A percentile compares a stretch with the other conserved stretches of the same genome.
Evolutionary conservation across 164 flowering plant species (phyloP).

Genomic region (Sextonia rubra): DNA sequence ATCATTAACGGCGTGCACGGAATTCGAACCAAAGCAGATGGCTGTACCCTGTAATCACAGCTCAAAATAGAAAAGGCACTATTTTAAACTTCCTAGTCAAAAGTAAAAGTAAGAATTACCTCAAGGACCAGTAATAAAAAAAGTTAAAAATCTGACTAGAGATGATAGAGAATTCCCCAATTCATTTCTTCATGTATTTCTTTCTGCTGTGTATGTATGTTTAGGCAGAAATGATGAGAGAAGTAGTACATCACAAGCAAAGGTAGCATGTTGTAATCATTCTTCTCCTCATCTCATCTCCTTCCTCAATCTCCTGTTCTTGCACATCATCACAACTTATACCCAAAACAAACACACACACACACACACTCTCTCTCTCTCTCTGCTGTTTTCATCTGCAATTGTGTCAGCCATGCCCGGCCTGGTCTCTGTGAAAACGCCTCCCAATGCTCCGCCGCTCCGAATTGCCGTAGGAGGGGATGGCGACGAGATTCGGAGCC

Average conservation of each 20-base stretch:
- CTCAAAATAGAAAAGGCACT: no score
- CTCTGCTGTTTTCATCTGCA: neutral
- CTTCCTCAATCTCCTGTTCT: neutral
- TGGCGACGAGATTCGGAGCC: conserved; percentile 3
- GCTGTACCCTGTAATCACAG: no score
- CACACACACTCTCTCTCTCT: conserved; percentile 1
- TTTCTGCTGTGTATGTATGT: no score
- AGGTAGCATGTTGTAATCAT: conserved; percentile 5
- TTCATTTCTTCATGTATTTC: no score
- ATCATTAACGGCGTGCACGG: no score
- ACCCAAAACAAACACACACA: no score
- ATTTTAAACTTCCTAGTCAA: no score
- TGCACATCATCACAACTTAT: neutral
- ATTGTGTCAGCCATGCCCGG: conserved; percentile 15
- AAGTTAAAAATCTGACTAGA: no score
- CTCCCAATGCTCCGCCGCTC: conserved; percentile 17
- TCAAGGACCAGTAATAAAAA: no score
- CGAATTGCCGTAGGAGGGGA: conserved; percentile 12
- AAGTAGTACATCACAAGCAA: conserved; percentile 13
- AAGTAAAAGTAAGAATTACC: no score
- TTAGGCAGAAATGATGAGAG: neutral
- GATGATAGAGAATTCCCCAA: no score
- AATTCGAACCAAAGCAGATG: no score
- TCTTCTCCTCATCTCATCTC: neutral
- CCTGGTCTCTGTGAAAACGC: conserved; percentile 17